Conservation (phyloP, 2,329 filamentous ascomycete species). For the Fusarium coicis region DNA sequence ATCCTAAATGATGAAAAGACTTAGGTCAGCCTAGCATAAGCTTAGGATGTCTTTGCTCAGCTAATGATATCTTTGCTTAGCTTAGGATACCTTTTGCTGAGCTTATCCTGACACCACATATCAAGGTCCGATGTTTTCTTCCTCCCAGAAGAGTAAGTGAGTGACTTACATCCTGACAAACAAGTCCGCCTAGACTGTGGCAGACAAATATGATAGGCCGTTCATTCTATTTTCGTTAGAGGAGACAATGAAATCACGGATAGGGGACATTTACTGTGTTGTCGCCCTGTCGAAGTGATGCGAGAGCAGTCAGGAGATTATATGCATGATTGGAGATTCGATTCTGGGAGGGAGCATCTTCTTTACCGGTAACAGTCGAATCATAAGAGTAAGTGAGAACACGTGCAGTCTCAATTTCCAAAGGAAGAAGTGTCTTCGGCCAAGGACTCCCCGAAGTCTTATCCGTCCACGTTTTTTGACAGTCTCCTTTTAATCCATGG, state of each 20-base stretch:
- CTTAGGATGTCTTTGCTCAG: background rate
- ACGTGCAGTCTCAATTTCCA: conserved; percentile 11
- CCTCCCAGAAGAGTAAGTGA: fast-evolving
- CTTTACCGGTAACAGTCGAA: background rate
- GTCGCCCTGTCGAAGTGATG: conserved; percentile 8
- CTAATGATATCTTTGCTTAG: fast-evolving
- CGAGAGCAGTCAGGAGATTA: conserved; percentile 26
- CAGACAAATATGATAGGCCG: conserved; percentile 34
- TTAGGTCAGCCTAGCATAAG: background rate
- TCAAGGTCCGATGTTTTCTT: background rate
- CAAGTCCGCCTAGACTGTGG: conserved; percentile 28
- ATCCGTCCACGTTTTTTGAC: conserved; percentile 24
- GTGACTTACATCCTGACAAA: conserved; percentile 33
- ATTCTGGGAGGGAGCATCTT: background rate
- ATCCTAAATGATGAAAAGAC: background rate
- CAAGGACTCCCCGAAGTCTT: background rate
- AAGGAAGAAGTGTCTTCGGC: conserved; percentile 17
- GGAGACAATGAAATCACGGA: background rate
- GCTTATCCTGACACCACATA: fast-evolving
- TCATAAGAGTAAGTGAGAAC: conserved; percentile 36
- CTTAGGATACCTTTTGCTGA: background rate
- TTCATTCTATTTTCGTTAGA: background rate
- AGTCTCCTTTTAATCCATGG: conserved; percentile 29
- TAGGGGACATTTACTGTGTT: background rate
- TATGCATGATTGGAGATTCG: conserved; percentile 28